phyloP scores from a whole-genome alignment of 2,329 filamentous ascomycete species.

The Aureobasidium sp. region DNA sequence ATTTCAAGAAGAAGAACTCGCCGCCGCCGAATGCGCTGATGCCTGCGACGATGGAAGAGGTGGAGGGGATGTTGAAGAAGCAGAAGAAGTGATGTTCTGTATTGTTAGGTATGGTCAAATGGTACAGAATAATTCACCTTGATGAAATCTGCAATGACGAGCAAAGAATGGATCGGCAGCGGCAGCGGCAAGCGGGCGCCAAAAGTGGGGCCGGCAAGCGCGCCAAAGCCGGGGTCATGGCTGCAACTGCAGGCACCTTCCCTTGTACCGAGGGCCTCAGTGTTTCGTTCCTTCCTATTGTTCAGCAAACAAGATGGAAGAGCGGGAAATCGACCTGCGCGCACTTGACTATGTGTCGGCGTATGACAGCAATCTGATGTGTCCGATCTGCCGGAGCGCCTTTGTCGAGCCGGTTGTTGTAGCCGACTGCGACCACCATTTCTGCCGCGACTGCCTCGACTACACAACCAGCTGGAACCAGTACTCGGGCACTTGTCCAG shows the following conservation, averaged over 20 bases:
- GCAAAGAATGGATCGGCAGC: background rate
- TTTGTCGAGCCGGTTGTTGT: conserved; percentile 49
- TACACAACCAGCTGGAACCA: conserved; percentile 34
- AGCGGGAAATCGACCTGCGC: conserved; percentile 41
- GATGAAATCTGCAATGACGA: background rate
- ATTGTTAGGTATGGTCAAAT: too few species aligned
- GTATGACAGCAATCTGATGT: conserved; percentile 53
- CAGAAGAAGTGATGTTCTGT: background rate
- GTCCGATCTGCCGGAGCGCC: conserved; percentile 55
- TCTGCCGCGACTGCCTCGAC: conserved; percentile 51
- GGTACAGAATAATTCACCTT: too few species aligned
- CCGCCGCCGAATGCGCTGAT: conserved; percentile 48
- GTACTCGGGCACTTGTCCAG: conserved; percentile 41
- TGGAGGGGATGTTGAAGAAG: conserved; percentile 32
- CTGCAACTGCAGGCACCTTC: background rate
- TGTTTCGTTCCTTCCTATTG: background rate
- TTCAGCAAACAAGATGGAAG: background rate
- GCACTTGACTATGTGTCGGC: conserved; percentile 48
- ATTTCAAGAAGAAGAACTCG: conserved; percentile 57
- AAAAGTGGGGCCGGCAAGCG: background rate
- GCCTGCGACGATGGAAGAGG: conserved; percentile 44
- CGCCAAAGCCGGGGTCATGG: background rate
- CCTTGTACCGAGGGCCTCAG: background rate
- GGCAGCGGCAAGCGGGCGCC: background rate
- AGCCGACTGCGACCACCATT: conserved; percentile 54